Conservation (phyloP, 805 yeast species). For the Yarrowia sp. region DNA sequence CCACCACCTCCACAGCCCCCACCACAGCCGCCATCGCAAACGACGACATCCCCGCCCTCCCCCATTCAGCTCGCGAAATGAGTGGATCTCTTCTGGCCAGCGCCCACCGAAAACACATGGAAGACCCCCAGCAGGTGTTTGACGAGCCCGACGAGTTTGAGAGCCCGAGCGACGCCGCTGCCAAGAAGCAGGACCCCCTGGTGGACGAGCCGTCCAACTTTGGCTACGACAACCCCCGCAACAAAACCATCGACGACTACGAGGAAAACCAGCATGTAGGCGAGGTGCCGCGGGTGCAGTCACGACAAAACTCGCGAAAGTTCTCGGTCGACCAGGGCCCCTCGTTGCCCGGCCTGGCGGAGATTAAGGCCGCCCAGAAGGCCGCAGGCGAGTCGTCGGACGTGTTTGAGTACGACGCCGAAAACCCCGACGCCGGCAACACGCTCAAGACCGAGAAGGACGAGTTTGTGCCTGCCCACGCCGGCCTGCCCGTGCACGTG, state of each 20-base stretch:
- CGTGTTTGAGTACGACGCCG: conserved; percentile 50
- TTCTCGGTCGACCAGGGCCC: conserved; percentile 38
- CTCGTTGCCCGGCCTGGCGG: conserved; percentile 19
- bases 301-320: conserved; percentile 30
- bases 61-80: conserved; percentile 22
- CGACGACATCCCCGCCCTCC: conserved; percentile 14
- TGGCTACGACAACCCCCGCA: conserved; percentile 37
- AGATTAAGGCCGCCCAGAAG: conserved; percentile 37
- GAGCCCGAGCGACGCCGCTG: background rate
- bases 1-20: background rate
- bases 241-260: conserved; percentile 36
- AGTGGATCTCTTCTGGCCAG: conserved; percentile 23
- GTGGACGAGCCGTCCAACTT: conserved; percentile 27
- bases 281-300: conserved; percentile 28
- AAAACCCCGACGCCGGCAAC: conserved; percentile 45
- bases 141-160: conserved; percentile 38
- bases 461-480: conserved; percentile 48
- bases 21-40: background rate
- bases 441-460: conserved; percentile 46
- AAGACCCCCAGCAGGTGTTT: conserved; percentile 33
- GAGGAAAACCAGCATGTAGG: conserved; percentile 26
- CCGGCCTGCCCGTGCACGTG: conserved; percentile 46
- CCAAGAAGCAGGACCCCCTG: conserved; percentile 17
- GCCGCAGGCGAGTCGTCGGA: conserved; percentile 45
- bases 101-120: conserved; percentile 38